Base-by-base conservation (phyloP, 257 asterid species). In the Nicotiana tomentosiformis region DNA sequence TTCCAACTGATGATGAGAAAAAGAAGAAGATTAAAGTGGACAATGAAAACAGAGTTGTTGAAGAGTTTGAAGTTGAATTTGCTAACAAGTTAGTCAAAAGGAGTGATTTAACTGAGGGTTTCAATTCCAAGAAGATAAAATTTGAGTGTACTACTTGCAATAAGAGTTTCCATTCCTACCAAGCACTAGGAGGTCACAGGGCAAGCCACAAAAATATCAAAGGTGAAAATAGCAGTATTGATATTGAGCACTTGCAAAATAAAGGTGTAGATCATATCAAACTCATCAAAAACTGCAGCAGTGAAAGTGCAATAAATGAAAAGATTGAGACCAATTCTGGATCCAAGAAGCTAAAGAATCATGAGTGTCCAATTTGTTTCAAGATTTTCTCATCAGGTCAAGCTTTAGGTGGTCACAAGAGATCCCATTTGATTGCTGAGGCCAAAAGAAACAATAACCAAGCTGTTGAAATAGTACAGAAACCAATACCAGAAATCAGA, bases 381-480 rank as follows among this genome's bases (percentile, higher is more conserved):
- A 93, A 87, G 85, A 88, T 87, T 82, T 93, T 93, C 87, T 51
- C 93, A 70, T 93, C 98, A 32, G 97, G 97, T 3, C 97, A 92
- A 84, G 97, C 99, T 4, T 87, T 95, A 82, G 99, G 98, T 35
- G 99, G 99, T 30, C 99, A 95, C 92, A 95, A 92, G 87, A 88
- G 98, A 84, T 91, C 98, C 60, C 98, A 95, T 77, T 72, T 91
- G 67, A 80, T 89, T 78, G 84, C 83, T 29, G 91, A 88, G 80
- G 82, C 88, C 4, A 89, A 89, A 82, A 79, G 46, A 68, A 78
- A 64, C 76, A 80, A 23, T 16, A 14, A 51, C 39, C 87, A 82
- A 23, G 8, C 82, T 15, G 49, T 64, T 49, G 77, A 30, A 12
- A 65, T 72, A 43, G 12, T 43, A 11, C 78, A 80, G 17, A 82